Conservation (phyloP, 164 flowering plant genomes). For the Vitis labrusca region DNA sequence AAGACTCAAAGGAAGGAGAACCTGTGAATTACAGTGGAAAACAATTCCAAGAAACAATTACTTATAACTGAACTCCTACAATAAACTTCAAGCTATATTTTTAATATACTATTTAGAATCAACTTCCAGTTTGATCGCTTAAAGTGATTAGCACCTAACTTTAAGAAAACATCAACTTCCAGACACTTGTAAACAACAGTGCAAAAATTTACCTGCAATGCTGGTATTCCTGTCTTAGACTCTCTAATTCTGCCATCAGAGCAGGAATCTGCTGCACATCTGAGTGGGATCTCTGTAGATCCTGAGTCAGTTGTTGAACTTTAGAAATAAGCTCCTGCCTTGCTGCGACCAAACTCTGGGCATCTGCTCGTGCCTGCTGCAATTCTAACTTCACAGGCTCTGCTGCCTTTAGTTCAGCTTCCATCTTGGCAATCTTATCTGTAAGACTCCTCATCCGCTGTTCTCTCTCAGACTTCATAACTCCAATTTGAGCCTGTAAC, state of each 20-base stretch:
- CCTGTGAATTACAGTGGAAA: too few relatives aligned
- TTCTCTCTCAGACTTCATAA: slow-evolving; percentile 67
- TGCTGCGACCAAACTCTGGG: slow-evolving; percentile 57
- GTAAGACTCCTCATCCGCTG: slow-evolving; percentile 59
- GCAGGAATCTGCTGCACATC: slow-evolving; percentile 77
- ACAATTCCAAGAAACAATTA: too few relatives aligned
- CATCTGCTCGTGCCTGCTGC: slow-evolving; percentile 81
- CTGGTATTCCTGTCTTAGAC: slow-evolving; percentile 85
- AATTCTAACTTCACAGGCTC: slow-evolving; percentile 70
- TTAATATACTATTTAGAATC: too few relatives aligned
- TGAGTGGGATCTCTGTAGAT: slow-evolving; percentile 67
- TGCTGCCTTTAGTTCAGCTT: slow-evolving; percentile 58
- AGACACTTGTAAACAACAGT: not conserved
- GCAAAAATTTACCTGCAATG: slow-evolving; percentile 62
- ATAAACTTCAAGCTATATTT: too few relatives aligned
- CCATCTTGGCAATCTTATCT: slow-evolving; percentile 77
- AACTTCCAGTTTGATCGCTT: too few relatives aligned
- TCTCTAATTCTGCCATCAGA: slow-evolving; percentile 75
- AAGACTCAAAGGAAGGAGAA: too few relatives aligned
- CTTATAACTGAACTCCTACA: too few relatives aligned
- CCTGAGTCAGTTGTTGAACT: slow-evolving; percentile 70
- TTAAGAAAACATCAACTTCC: not conserved
- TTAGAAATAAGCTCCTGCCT: slow-evolving; percentile 74
- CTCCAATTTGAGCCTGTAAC: slow-evolving; percentile 61
- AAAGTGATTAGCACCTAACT: not conserved